Percentiles rank a stretch among this genome's conserved stretches.
Evolutionary conservation across 192 early-diverging fungal genomes (phyloP).

Genomic region (Kickxella alabastrina): DNA sequence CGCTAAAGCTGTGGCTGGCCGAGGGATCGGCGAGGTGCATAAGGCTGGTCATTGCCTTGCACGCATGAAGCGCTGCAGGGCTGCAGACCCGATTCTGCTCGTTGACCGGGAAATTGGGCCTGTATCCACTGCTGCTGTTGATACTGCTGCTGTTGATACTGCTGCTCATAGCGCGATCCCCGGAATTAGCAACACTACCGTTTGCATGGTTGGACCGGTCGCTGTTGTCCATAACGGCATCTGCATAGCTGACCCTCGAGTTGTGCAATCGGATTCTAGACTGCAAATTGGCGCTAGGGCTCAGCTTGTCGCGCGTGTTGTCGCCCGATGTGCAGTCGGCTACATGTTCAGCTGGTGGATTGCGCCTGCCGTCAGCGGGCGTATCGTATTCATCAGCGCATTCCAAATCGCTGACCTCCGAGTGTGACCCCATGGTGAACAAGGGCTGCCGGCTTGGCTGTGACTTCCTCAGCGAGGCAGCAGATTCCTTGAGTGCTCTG

Average conservation of each 20-base stretch:
- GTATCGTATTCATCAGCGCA: conserved; percentile 7
- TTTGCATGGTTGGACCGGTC: background rate
- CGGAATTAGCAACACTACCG: too few species aligned
- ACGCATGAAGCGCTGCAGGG: conserved; percentile 23
- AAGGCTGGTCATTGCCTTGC: conserved; percentile 45
- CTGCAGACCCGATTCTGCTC: background rate
- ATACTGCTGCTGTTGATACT: background rate
- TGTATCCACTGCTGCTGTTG: background rate
- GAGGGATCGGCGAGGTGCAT: conserved; percentile 18
- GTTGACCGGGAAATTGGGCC: background rate
- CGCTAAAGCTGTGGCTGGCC: background rate
- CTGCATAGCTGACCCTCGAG: too few species aligned
- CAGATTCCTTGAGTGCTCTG: background rate
- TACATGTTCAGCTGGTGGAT: too few species aligned
- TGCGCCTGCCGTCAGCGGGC: too few species aligned
- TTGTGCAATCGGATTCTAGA: too few species aligned
- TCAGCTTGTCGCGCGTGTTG: too few species aligned
- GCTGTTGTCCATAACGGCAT: background rate
- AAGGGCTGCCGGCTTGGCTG: conserved; percentile 26
- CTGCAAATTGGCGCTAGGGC: too few species aligned
- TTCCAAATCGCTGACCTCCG: conserved; percentile 44
- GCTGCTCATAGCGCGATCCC: background rate
- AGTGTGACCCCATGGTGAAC: conserved; percentile 48
- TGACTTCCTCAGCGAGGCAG: too few species aligned
- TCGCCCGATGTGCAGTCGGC: too few species aligned